Evolutionary conservation across 164 flowering plant species (phyloP).

Genomic region (Taxillus chinensis): DNA sequence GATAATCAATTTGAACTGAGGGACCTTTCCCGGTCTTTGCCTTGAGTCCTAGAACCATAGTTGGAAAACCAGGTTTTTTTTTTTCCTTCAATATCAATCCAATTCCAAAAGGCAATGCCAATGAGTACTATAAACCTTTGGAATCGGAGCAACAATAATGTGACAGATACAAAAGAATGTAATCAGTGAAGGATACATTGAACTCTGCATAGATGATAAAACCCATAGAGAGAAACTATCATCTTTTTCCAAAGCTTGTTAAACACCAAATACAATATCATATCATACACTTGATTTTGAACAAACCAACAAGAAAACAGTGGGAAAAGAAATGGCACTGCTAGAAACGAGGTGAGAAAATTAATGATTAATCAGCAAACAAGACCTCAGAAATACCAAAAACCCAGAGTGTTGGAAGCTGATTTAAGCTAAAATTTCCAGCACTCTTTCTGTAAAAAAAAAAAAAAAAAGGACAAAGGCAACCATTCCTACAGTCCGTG

Average conservation of each 20-base stretch:
- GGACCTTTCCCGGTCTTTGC: slow-evolving; percentile 23
- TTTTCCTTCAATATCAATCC: too few species aligned
- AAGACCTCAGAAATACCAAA: not conserved
- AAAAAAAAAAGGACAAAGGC: not conserved
- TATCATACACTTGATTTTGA: too few species aligned
- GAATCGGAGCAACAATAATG: not conserved
- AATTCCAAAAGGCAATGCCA: not conserved
- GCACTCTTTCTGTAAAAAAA: too few species aligned
- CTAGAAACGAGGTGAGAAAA: not conserved
- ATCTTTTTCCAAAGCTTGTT: too few species aligned
- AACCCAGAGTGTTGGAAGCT: not conserved
- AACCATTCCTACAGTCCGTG: not conserved
- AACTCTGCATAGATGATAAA: too few species aligned
- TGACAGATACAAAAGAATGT: not conserved
- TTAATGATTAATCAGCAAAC: not conserved
- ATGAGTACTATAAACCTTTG: not conserved
- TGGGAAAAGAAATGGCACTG: too few species aligned
- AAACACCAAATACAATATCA: too few species aligned
- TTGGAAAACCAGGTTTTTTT: slow-evolving; percentile 1
- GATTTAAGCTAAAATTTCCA: not conserved
- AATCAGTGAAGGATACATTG: not conserved
- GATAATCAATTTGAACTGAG: slow-evolving; percentile 23
- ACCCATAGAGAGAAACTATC: too few species aligned
- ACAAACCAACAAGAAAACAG: too few species aligned
- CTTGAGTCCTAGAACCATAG: slow-evolving; percentile 28